Conservation (phyloP, 805 yeast species). For the Teunomyces barrocoloradensis region DNA sequence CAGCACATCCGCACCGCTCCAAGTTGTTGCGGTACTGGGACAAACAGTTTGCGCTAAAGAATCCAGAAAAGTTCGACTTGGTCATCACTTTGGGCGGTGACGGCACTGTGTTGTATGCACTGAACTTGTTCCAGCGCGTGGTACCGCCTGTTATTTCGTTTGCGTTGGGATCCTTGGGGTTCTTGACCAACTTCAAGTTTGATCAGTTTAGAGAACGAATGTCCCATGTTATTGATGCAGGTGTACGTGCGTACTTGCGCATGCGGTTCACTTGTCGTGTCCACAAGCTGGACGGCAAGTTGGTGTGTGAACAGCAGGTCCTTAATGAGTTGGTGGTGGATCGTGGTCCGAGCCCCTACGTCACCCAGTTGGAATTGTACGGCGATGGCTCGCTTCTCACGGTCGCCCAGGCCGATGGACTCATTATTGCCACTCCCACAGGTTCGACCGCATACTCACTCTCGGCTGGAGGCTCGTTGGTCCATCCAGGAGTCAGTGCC, state of each 20-base stretch:
- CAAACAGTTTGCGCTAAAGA: constrained; percentile 47
- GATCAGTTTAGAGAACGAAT: constrained; percentile 65
- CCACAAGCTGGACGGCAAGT: constrained; percentile 47
- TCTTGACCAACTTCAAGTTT: constrained; percentile 73
- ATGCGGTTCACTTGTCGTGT: constrained; percentile 88
- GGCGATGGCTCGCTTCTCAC: constrained; percentile 86
- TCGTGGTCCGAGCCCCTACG: constrained; percentile 91
- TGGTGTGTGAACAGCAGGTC: constrained; percentile 68
- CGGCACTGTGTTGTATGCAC: constrained; percentile 45
- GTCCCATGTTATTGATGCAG: constrained; percentile 57
- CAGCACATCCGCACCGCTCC: constrained; percentile 45
- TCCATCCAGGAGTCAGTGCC: constrained; percentile 92
- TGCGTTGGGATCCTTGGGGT: constrained; percentile 44
- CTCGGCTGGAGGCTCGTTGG: constrained; percentile 93
- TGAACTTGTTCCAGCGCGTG: constrained; percentile 41
- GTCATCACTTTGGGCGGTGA: constrained; percentile 47
- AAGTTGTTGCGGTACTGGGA: constrained; percentile 67
- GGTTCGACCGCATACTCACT: constrained; percentile 96
- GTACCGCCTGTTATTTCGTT: constrained; percentile 49
- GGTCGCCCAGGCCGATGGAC: constrained; percentile 91
- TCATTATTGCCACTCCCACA: constrained; percentile 90
- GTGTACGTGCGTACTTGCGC: constrained; percentile 72
- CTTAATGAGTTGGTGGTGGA: constrained; percentile 88
- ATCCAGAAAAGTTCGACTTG: constrained; percentile 43
- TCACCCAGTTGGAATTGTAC: constrained; percentile 82